Percentiles rank a stretch among this genome's conserved stretches.
Evolutionary conservation across 2,329 filamentous ascomycete species (phyloP).

Genomic region (Epichloe brachyelytri): DNA sequence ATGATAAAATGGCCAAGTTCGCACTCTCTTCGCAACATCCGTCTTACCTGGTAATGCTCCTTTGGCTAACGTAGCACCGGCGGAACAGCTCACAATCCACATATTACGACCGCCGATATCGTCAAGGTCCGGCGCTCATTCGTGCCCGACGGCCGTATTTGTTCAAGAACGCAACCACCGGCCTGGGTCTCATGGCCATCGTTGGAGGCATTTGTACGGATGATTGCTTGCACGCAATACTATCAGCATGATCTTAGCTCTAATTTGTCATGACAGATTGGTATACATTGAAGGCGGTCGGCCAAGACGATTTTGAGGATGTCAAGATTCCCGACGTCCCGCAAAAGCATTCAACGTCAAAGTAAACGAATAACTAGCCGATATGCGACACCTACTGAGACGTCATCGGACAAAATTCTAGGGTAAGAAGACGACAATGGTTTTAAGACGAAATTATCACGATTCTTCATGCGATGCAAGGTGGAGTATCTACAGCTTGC

Average conservation of each 20-base stretch:
- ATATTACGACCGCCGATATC: slow-evolving; percentile 84
- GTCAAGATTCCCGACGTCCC: slow-evolving; percentile 76
- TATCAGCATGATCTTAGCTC: background rate
- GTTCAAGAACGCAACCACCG: slow-evolving; percentile 76
- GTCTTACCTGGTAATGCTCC: background rate
- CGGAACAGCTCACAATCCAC: slow-evolving; percentile 38
- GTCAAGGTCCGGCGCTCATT: slow-evolving; percentile 78
- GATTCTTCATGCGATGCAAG: background rate
- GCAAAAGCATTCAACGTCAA: slow-evolving; percentile 28
- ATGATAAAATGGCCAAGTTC: background rate
- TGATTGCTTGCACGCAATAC: background rate
- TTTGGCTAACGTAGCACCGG: background rate
- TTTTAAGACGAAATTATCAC: background rate
- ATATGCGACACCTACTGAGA: background rate
- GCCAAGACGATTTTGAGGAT: slow-evolving; percentile 94
- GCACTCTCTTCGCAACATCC: background rate
- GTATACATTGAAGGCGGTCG: slow-evolving; percentile 66
- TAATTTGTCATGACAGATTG: slow-evolving; percentile 28
- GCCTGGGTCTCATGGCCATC: slow-evolving; percentile 59
- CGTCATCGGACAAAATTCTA: background rate
- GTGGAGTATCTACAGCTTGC: background rate
- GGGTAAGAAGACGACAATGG: background rate
- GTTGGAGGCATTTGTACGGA: slow-evolving; percentile 78
- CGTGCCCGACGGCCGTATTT: slow-evolving; percentile 87
- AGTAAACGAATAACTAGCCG: slow-evolving; percentile 10